A percentile compares a stretch with the other conserved stretches of the same genome.
These are phyloP conservation scores for Mortierella sp. DNA, from an alignment of 371 early-diverging fungal genomes.

Conservation along the genomic window DNA sequence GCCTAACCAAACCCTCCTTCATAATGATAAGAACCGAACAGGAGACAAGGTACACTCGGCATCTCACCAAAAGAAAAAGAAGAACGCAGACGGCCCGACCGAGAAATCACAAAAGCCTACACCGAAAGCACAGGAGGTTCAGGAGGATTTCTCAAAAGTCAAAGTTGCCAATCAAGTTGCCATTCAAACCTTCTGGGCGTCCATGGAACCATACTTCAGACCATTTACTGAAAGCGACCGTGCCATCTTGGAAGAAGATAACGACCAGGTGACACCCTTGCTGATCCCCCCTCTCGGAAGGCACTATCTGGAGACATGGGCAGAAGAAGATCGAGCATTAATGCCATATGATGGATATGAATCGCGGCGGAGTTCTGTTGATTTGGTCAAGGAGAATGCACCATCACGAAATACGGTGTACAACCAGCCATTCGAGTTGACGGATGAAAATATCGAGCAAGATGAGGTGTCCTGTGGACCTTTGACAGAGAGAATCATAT, in stretches of 20 bases:
- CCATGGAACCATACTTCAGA: slow-evolving; percentile 87
- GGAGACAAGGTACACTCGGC: slow-evolving; percentile 40
- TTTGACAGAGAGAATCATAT: slow-evolving; percentile 79
- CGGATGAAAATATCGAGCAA: slow-evolving; percentile 69
- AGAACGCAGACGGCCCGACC: slow-evolving; percentile 31
- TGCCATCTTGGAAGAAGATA: slow-evolving; percentile 67
- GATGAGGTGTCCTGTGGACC: slow-evolving; percentile 69
- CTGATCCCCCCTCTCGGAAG: slow-evolving; percentile 81
- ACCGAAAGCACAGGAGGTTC: slow-evolving; percentile 51
- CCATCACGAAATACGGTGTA: slow-evolving; percentile 52
- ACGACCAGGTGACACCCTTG: slow-evolving; percentile 76
- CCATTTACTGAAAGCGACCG: slow-evolving; percentile 84
- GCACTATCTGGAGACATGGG: slow-evolving; percentile 83
- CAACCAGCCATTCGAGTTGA: slow-evolving; percentile 59
- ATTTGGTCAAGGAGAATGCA: slow-evolving; percentile 29
- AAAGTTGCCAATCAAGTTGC: slow-evolving; percentile 85
- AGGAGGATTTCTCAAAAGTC: slow-evolving; percentile 73
- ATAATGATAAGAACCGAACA: slow-evolving; percentile 17
- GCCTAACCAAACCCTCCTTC: neutral
- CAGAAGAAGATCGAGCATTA: slow-evolving; percentile 78
- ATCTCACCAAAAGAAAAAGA: slow-evolving; percentile 51
- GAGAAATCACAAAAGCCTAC: slow-evolving; percentile 46
- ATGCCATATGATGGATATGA: slow-evolving; percentile 60
- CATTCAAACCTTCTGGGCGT: slow-evolving; percentile 81
- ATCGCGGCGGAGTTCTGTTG: slow-evolving; percentile 37